A percentile compares a stretch with the other conserved stretches of the same genome.
Conservation (phyloP, 331 rosid species). For the Malus hybrid region DNA sequence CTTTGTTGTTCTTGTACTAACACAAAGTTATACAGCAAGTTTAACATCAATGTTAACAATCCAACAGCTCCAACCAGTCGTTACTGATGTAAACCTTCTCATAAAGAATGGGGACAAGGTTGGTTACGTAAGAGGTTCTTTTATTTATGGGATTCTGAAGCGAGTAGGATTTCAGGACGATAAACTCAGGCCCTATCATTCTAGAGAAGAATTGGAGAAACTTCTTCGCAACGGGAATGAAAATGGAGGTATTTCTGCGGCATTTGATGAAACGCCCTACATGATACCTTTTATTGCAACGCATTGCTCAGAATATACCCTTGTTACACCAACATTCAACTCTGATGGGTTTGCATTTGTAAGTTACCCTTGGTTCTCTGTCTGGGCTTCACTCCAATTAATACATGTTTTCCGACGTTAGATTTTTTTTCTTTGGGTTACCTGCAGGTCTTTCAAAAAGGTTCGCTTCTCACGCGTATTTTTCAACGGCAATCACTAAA, state of each 20-base stretch:
- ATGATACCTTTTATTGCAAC: conserved; percentile 10
- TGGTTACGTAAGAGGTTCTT: background rate
- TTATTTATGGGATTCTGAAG: background rate
- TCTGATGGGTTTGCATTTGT: conserved; percentile 22
- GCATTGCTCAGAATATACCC: conserved; percentile 6
- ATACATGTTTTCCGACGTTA: background rate
- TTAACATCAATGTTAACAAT: conserved; percentile 18
- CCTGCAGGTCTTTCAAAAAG: conserved; percentile 16
- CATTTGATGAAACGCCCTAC: conserved; percentile 14
- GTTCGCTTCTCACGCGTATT: conserved; percentile 10
- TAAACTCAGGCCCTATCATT: background rate
- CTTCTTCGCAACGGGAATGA: background rate
- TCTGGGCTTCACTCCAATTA: background rate
- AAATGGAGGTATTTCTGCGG: conserved; percentile 9
- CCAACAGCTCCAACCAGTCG: conserved; percentile 14
- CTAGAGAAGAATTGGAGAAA: background rate
- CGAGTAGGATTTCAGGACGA: conserved; percentile 3
- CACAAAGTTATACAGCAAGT: conserved; percentile 26
- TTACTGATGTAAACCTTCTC: conserved; percentile 10
- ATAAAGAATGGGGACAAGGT: conserved; percentile 6
- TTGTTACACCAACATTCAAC: conserved; percentile 10
- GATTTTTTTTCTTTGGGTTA: background rate
- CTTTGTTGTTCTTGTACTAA: conserved; percentile 24
- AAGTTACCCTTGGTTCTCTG: background rate
- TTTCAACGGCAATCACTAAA: conserved; percentile 21